Percentiles rank a stretch among this genome's conserved stretches.
Evolutionary conservation across 305 asterid species (phyloP).

Genomic region (Nicotiana rustica): DNA sequence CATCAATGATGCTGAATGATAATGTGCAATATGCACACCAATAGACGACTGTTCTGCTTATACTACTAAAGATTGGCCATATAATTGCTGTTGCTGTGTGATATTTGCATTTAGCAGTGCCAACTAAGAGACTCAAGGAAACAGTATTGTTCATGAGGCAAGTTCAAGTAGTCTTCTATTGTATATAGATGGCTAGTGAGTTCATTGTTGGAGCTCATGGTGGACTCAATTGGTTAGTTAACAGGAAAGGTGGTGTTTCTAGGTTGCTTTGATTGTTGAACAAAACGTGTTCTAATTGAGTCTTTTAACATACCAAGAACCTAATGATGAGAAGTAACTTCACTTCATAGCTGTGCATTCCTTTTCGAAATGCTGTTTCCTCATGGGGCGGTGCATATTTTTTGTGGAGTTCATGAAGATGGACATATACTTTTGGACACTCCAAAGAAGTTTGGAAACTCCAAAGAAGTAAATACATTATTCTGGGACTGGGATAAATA

Average conservation of each 20-base stretch:
- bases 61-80: constrained; percentile 6
- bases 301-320: constrained; percentile 9
- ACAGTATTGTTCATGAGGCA: neutral
- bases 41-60: neutral
- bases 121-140: constrained; percentile 15
- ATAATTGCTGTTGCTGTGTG: neutral
- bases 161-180: constrained; percentile 7
- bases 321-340: constrained; percentile 19
- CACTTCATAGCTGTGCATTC: neutral
- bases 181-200: constrained; percentile 25
- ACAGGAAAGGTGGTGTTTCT: neutral
- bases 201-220: neutral
- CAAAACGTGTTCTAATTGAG: neutral
- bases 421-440: constrained; percentile 22
- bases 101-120: constrained; percentile 21
- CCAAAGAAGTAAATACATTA: neutral
- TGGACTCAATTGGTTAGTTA: neutral
- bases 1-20: constrained; percentile 21
- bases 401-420: constrained; percentile 5
- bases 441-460: constrained; percentile 5
- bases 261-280: constrained; percentile 24
- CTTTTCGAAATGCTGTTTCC: constrained; percentile 16
- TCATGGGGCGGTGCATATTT: neutral
- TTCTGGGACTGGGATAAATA: neutral
- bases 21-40: constrained; percentile 6